A percentile compares a stretch with the other conserved stretches of the same genome.
Conservation (phyloP, 1,284 basidiomycete species). For the Ceratobasidium sp. region DNA sequence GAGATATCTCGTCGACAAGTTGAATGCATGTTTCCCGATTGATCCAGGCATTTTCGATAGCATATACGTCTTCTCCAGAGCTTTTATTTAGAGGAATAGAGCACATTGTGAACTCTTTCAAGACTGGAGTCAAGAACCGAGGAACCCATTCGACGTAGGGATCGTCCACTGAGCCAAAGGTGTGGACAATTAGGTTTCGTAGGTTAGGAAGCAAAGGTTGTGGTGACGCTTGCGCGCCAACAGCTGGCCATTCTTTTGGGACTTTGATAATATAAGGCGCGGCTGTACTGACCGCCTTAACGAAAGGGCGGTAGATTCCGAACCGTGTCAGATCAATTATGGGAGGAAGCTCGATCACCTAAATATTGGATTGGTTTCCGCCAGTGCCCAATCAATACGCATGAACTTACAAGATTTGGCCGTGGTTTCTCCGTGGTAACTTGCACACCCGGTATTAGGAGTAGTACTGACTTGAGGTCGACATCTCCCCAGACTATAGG, state of each 20-base stretch:
- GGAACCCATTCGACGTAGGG: neutral
- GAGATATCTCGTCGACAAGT: neutral
- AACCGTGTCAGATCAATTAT: neutral
- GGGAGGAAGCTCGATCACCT: neutral
- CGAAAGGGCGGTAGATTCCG: neutral
- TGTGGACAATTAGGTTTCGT: neutral
- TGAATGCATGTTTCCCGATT: too few species aligned
- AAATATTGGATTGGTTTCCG: neutral
- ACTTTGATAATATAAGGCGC: neutral
- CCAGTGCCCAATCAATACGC: too few species aligned
- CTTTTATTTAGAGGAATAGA: neutral
- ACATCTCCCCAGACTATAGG: conserved; percentile 3
- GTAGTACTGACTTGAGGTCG: neutral
- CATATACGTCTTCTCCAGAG: neutral
- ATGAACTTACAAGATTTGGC: too few species aligned
- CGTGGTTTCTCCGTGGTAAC: neutral
- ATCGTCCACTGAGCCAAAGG: neutral
- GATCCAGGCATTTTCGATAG: neutral
- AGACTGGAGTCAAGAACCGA: neutral
- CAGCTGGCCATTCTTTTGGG: neutral
- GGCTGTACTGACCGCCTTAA: neutral
- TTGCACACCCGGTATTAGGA: neutral
- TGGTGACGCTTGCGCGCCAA: too few species aligned
- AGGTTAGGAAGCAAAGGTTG: neutral
- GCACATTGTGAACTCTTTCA: neutral